A percentile compares a stretch with the other conserved stretches of the same genome.
Evolutionary conservation across 768 basidiomycete species (phyloP).

Genomic region (Hygrocybe punicea): DNA sequence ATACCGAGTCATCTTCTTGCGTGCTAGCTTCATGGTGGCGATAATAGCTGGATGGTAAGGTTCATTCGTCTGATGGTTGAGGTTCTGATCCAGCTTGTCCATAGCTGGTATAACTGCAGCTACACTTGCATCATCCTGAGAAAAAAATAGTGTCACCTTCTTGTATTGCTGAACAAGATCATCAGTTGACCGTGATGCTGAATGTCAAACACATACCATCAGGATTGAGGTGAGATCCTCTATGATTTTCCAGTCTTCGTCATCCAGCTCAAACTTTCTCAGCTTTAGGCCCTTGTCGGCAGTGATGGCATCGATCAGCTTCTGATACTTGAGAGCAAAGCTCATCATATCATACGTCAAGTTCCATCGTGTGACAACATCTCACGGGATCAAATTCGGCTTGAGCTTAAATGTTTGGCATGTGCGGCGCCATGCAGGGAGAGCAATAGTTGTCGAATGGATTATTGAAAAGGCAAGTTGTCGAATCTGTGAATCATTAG

Average conservation of each 20-base stretch:
- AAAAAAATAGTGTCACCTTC: not conserved
- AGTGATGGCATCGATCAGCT: slow-evolving; percentile 17
- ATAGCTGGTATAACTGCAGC: slow-evolving; percentile 30
- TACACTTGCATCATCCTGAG: slow-evolving; percentile 15
- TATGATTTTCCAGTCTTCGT: slow-evolving; percentile 20
- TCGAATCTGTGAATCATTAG: slow-evolving; percentile 15
- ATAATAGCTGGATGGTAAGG: not conserved
- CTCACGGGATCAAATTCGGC: not conserved
- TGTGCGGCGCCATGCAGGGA: slow-evolving; percentile 29
- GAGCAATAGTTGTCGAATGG: slow-evolving; percentile 28
- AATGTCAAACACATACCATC: not conserved
- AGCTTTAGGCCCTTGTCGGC: slow-evolving; percentile 1
- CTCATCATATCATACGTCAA: not conserved
- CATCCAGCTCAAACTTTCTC: slow-evolving; percentile 8
- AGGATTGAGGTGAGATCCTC: slow-evolving; percentile 12
- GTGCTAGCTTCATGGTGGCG: slow-evolving; percentile 14
- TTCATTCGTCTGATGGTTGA: slow-evolving; percentile 5
- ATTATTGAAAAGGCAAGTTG: slow-evolving; percentile 22
- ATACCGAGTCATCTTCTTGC: slow-evolving; percentile 23
- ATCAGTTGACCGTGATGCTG: too few relatives aligned
- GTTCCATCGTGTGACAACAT: not conserved
- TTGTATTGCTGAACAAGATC: not conserved
- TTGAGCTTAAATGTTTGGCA: slow-evolving; percentile 5
- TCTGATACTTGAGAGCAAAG: slow-evolving; percentile 11
- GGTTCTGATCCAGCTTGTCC: slow-evolving; percentile 27